These are phyloP conservation scores for Chaetomium globosum DNA, from an alignment of 2,329 filamentous ascomycete species.

Conservation along the genomic window DNA sequence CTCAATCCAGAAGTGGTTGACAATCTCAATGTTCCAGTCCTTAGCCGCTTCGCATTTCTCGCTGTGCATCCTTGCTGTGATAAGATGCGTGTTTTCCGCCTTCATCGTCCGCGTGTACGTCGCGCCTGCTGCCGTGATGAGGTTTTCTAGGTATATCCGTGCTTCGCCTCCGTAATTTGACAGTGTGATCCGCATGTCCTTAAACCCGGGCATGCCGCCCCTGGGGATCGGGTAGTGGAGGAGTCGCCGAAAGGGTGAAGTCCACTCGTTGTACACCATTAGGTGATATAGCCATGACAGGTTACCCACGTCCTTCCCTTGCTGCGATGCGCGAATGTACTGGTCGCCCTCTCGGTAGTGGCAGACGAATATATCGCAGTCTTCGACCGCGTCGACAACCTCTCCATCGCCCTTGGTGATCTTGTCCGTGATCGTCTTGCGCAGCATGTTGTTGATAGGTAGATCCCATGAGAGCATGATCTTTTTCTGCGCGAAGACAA, in stretches of 20 bases:
- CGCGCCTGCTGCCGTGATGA: conserved; percentile 80
- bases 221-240: conserved; percentile 87
- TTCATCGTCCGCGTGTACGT: conserved; percentile 95
- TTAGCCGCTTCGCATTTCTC: conserved; percentile 91
- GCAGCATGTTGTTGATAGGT: conserved; percentile 66
- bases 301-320: conserved; percentile 84
- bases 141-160: conserved; percentile 87
- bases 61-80: conserved; percentile 84
- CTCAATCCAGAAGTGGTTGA: conserved; percentile 97
- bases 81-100: conserved; percentile 90
- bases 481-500: conserved; percentile 76
- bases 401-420: conserved; percentile 72
- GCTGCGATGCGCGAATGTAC: conserved; percentile 75
- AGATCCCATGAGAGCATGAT: conserved; percentile 78
- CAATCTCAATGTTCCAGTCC: conserved; percentile 87
- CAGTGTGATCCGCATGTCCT: conserved; percentile 76
- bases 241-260: conserved; percentile 76
- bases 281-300: conserved; percentile 92
- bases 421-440: conserved; percentile 68
- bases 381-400: conserved; percentile 65
- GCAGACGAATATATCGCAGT: conserved; percentile 83
- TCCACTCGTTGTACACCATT: conserved; percentile 87
- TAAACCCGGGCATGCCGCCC: conserved; percentile 77
- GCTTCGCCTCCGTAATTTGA: conserved; percentile 98
- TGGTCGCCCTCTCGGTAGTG: conserved; percentile 80